Percentiles rank a stretch among this genome's conserved stretches.
Evolutionary conservation across 345 rosid genomes (phyloP).

Genomic region (Gossypium mustelinum): DNA sequence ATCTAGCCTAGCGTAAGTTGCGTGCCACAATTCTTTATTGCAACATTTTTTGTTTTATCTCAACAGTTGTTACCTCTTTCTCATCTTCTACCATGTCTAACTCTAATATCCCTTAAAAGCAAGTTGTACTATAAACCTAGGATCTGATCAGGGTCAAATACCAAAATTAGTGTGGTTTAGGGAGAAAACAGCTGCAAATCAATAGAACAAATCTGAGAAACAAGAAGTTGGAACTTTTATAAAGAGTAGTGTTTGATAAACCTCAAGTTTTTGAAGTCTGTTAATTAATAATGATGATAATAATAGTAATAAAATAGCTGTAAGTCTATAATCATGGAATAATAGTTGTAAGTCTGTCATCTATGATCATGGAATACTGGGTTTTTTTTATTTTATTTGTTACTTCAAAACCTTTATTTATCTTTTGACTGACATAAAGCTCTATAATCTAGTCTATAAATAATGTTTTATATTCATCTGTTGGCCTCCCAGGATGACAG

Average conservation of each 20-base stretch:
- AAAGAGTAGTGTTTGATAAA: neutral
- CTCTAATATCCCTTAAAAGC: no score
- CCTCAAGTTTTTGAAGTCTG: neutral
- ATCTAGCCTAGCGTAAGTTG: no score
- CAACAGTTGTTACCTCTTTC: no score
- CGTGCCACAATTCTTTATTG: no score
- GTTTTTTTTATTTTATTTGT: neutral
- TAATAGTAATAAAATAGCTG: neutral
- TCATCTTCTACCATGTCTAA: no score
- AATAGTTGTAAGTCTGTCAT: neutral
- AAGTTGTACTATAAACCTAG: no score
- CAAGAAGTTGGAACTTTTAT: neutral
- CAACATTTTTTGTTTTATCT: no score
- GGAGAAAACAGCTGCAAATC: neutral
- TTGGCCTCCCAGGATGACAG: constrained; percentile 65
- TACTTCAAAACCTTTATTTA: neutral
- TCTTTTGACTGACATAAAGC: neutral
- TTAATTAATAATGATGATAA: neutral
- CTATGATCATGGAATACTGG: neutral
- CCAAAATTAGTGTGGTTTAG: neutral
- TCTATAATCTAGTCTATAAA: neutral
- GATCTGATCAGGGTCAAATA: no score
- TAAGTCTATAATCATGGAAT: neutral
- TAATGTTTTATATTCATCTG: neutral
- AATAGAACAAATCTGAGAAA: neutral